Percentiles rank a stretch among this genome's conserved stretches.
Evolutionary conservation across 2,329 filamentous ascomycete species (phyloP).

Genomic region (Zelopaecilomyces penicillatus): DNA sequence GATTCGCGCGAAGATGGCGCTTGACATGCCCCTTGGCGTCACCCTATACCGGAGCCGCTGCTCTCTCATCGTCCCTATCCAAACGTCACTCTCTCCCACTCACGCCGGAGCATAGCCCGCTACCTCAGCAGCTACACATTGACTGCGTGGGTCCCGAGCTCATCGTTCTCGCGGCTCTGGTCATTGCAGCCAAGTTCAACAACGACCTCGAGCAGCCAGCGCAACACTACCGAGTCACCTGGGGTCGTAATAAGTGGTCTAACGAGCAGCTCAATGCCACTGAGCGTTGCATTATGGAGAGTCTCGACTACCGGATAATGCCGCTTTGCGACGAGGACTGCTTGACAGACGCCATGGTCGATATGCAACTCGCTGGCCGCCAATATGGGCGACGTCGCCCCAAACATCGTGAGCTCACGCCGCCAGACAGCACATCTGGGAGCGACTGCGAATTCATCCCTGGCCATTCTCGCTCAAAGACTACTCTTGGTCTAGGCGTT

Average conservation of each 20-base stretch:
- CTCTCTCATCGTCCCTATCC: slow-evolving; percentile 14
- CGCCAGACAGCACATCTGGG: slow-evolving; percentile 21
- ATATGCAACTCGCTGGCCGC: slow-evolving; percentile 52
- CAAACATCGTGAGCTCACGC: slow-evolving; percentile 17
- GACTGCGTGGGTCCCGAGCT: slow-evolving; percentile 54
- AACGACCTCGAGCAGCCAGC: slow-evolving; percentile 50
- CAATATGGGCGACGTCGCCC: slow-evolving; percentile 3
- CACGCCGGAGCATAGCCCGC: slow-evolving; percentile 22
- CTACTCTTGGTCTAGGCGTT: slow-evolving; percentile 15
- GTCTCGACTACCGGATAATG: slow-evolving; percentile 54
- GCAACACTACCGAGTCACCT: slow-evolving; percentile 42
- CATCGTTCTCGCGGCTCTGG: slow-evolving; percentile 52
- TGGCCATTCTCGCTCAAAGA: slow-evolving; percentile 28
- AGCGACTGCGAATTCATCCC: slow-evolving; percentile 22
- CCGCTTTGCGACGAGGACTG: slow-evolving; percentile 49
- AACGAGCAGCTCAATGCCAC: slow-evolving; percentile 55
- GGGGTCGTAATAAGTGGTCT: slow-evolving; percentile 50
- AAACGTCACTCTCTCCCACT: slow-evolving; percentile 43
- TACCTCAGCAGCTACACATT: slow-evolving; percentile 41
- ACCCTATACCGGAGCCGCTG: neutral
- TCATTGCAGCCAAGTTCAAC: slow-evolving; percentile 58
- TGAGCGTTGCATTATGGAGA: slow-evolving; percentile 56
- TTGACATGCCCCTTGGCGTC: slow-evolving; percentile 41
- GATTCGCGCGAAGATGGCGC: slow-evolving; percentile 56
- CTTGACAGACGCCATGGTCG: slow-evolving; percentile 50